Evolutionary conservation across 768 basidiomycete genomes (phyloP).

Genomic region (Rhizopogon vulgaris): DNA sequence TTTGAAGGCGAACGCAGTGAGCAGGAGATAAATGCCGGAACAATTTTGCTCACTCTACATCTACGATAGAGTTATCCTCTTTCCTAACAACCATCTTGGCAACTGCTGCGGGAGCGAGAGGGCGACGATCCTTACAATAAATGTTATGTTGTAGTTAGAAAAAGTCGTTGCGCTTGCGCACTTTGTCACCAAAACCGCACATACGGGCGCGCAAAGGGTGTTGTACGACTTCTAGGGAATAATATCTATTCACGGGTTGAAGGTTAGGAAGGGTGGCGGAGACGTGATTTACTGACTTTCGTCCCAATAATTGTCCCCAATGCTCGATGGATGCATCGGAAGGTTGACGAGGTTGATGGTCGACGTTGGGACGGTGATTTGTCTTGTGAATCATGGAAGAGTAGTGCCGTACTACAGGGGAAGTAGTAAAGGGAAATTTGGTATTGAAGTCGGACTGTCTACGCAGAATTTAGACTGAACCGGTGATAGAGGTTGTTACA

Average conservation of each 20-base stretch:
- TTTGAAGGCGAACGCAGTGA: conserved; percentile 23
- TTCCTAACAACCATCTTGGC: conserved; percentile 75
- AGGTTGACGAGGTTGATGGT: conserved; percentile 16
- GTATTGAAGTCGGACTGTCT: background rate
- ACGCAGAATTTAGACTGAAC: conserved; percentile 5
- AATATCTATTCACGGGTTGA: conserved; percentile 47
- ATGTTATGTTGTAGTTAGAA: conserved; percentile 9
- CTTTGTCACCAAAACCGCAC: conserved; percentile 97
- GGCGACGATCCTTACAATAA: conserved; percentile 72
- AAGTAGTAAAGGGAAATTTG: background rate
- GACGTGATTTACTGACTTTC: conserved; percentile 39
- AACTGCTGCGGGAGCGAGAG: conserved; percentile 85
- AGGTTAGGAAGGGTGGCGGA: conserved; percentile 6
- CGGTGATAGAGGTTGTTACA: conserved; percentile 3
- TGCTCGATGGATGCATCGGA: conserved; percentile 41
- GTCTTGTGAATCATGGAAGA: conserved; percentile 61
- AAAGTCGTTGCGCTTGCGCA: conserved; percentile 27
- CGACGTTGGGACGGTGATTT: conserved; percentile 33
- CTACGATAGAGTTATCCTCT: conserved; percentile 60
- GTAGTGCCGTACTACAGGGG: background rate
- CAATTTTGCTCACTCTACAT: conserved; percentile 60
- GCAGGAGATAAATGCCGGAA: background rate
- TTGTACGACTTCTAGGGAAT: conserved; percentile 81
- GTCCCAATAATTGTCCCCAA: conserved; percentile 69
- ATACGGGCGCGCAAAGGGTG: conserved; percentile 87